Evolutionary conservation across 805 yeast species (phyloP), one percentile per base, ranked within the genome.

Genomic region (Debaryomyces tyrocola): DNA sequence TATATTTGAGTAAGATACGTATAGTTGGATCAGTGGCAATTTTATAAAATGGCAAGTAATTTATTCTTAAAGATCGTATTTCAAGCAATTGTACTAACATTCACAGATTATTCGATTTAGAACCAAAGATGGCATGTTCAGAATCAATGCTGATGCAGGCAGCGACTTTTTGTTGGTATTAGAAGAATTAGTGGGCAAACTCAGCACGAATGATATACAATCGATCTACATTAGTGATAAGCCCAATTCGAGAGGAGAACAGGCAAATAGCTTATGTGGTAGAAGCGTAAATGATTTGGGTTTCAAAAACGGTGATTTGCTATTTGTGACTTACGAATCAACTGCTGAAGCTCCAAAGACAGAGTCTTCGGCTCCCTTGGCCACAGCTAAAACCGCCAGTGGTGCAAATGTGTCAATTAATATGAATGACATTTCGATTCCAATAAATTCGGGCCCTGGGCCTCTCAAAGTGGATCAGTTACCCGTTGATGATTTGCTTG

Each of bases 51-150:
- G 38, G 38, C 7, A 15, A 12, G 38, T 35, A 35, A 24, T 9
- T 14, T 6, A 8, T 2, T 14, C 17, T n/a, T 31, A 12, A 12
- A 31, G 17, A 12, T 7, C 2, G 12, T 35, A 18, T 12, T 35
- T n/a, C 24, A 18, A 12, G 35, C n/a, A 10, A 17, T n/a, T 11
- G 27, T 39, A 39, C 42, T 39, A 39, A 39, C 42, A 8, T 9
- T 8, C 20, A 28, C 11, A 39, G 66, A 66, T 70, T 45, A 60
- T 91, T 54, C 69, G 99, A 58, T 89, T 94, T 66, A 78, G 96
- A 59, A 75, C 94, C 24, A 88, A 81, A 58, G 87, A 87, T 54
- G 98, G 98, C 7, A 85, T 83, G 79, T 82, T 80, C 61, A 78
- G 98, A 45, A 77, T 87, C 31, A 62, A 69, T 20, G 80, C 79